Evolutionary conservation across 176 grass and related monocot species (phyloP).

Genomic region (Saccharum spontaneum): DNA sequence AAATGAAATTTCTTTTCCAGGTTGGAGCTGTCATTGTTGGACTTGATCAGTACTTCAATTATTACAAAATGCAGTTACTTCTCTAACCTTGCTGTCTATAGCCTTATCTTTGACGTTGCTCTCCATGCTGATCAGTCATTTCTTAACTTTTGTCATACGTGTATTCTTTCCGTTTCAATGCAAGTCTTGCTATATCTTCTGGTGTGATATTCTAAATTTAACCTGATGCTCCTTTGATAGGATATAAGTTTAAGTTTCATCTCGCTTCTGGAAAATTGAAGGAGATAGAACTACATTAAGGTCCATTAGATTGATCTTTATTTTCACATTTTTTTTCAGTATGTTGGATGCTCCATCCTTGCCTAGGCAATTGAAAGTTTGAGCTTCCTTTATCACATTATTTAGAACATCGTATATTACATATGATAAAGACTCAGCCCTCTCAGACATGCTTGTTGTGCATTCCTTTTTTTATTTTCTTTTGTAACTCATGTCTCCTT

Average conservation of each 20-base stretch:
- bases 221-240: neutral
- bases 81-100: conserved; percentile 26
- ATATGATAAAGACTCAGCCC: neutral
- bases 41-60: conserved; percentile 95
- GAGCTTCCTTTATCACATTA: neutral
- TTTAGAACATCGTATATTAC: neutral
- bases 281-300: neutral
- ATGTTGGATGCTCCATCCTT: conserved; percentile 10
- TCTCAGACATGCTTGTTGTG: neutral
- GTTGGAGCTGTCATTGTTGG: conserved; percentile 94
- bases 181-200: neutral
- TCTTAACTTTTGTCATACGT: neutral
- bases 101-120: conserved; percentile 19
- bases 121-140: conserved; percentile 31
- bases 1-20: conserved; percentile 53
- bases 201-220: conserved; percentile 9
- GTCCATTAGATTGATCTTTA: conserved; percentile 1
- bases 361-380: conserved; percentile 19
- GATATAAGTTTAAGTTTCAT: neutral
- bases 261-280: neutral
- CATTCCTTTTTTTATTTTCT: neutral
- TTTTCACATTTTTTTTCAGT: neutral
- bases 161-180: neutral
- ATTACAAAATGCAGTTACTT: conserved; percentile 91
- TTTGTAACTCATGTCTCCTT: neutral